Percentiles rank a stretch among this genome's conserved stretches.
Conservation (phyloP, 2,329 filamentous ascomycete species). For the Ceratocystis eucalypticola region DNA sequence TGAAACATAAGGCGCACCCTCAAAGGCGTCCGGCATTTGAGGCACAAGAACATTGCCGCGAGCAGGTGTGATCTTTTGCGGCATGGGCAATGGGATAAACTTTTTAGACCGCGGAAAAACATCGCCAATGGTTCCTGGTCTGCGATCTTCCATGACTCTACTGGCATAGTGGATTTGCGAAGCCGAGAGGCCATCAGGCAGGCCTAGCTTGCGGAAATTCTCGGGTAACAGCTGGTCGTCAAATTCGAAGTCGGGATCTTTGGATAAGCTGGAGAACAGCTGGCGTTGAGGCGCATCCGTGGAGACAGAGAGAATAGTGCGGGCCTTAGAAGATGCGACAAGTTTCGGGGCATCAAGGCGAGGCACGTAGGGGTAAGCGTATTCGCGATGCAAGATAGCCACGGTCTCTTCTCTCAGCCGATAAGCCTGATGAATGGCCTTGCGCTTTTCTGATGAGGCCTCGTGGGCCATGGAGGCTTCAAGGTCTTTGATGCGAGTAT, state of each 20-base stretch:
- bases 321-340: conserved; percentile 11
- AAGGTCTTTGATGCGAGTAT: conserved; percentile 37
- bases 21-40: conserved; percentile 40
- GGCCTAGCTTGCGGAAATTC: conserved; percentile 46
- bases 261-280: conserved; percentile 69
- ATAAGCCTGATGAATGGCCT: conserved; percentile 17
- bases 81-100: conserved; percentile 45
- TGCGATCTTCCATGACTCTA: conserved; percentile 21
- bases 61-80: conserved; percentile 52
- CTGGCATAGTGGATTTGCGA: conserved; percentile 30
- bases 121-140: conserved; percentile 54
- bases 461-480: conserved; percentile 27
- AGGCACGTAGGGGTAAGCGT: conserved; percentile 33
- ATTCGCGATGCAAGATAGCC: conserved; percentile 48
- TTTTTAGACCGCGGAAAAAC: conserved; percentile 31
- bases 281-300: conserved; percentile 63
- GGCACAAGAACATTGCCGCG: conserved; percentile 45
- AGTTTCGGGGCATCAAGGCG: conserved; percentile 4
- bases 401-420: conserved; percentile 38
- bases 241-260: conserved; percentile 23
- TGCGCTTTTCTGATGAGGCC: conserved; percentile 14
- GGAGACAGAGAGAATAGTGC: conserved; percentile 58
- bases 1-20: conserved; percentile 40
- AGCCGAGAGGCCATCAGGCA: conserved; percentile 60
- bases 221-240: conserved; percentile 24